These are phyloP conservation scores for Beta macrorhiza DNA, from an alignment of 179 eudicot genomes.

Conservation along the genomic window DNA sequence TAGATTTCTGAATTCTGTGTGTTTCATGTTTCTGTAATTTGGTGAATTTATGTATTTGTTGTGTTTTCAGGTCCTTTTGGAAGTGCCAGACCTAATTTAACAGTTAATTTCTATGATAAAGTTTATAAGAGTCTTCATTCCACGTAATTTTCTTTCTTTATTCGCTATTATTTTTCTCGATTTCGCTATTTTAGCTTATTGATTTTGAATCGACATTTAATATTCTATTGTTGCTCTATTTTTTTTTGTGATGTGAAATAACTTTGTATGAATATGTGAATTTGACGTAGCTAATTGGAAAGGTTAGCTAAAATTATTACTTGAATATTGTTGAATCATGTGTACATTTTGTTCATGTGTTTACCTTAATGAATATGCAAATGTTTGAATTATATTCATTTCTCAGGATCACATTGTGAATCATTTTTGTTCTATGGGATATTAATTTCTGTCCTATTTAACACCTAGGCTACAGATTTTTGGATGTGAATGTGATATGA, in stretches of 20 bases:
- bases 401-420: neutral
- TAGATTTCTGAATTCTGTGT: neutral
- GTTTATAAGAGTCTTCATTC: constrained; percentile 59
- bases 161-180: neutral
- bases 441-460: neutral
- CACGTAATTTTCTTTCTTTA: constrained; percentile 35
- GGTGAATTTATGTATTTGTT: constrained; percentile 4
- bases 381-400: neutral
- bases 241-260: neutral
- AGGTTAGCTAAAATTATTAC: neutral
- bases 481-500: neutral
- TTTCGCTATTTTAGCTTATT: neutral
- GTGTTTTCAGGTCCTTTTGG: constrained; percentile 46
- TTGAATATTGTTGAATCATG: neutral
- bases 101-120: constrained; percentile 55
- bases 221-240: too few species aligned
- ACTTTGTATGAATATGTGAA: neutral
- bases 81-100: constrained; percentile 51
- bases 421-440: neutral
- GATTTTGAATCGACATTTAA: neutral
- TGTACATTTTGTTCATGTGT: neutral
- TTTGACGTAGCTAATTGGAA: neutral
- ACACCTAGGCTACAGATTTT: neutral
- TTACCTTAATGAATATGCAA: too few species aligned
- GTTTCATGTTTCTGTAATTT: neutral